phyloP scores from a whole-genome alignment of 2,329 filamentous ascomycete species.

The Aureobasidium melanogenum region DNA sequence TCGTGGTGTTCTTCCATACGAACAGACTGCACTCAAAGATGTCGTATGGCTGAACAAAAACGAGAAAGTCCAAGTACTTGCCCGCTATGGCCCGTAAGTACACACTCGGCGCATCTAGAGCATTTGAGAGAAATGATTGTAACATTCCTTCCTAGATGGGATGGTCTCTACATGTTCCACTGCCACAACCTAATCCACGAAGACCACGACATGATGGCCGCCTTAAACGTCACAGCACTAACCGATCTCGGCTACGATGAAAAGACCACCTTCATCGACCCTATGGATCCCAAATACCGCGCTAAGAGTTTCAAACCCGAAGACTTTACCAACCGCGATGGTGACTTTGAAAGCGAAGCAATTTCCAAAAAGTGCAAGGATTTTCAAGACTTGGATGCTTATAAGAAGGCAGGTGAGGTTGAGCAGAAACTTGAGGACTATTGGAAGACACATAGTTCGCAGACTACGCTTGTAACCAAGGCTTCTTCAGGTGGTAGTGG shows the following conservation, averaged over 20 bases:
- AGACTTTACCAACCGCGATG: not conserved
- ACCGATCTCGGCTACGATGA: slow-evolving; percentile 26
- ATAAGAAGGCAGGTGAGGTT: slow-evolving; percentile 19
- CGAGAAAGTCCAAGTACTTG: slow-evolving; percentile 44
- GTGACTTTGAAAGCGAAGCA: slow-evolving; percentile 17
- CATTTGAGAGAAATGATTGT: no score
- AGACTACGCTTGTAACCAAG: not conserved
- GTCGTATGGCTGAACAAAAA: slow-evolving; percentile 46
- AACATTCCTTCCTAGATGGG: slow-evolving; percentile 42
- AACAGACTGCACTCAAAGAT: slow-evolving; percentile 48
- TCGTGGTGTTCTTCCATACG: slow-evolving; percentile 42
- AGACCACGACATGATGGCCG: slow-evolving; percentile 36
- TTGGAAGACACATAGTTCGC: slow-evolving; percentile 13
- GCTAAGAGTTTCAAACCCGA: slow-evolving; percentile 16
- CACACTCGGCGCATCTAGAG: not conserved
- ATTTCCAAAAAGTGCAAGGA: slow-evolving; percentile 24
- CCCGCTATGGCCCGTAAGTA: slow-evolving; percentile 30
- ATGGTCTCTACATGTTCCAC: slow-evolving; percentile 43
- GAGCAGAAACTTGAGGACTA: slow-evolving; percentile 24
- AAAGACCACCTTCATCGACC: slow-evolving; percentile 20
- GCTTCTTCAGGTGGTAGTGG: not conserved
- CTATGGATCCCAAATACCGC: slow-evolving; percentile 16
- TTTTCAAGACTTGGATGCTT: slow-evolving; percentile 26
- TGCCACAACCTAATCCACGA: slow-evolving; percentile 40
- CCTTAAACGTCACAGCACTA: slow-evolving; percentile 34